Percentiles rank a stretch among this genome's conserved stretches.
Evolutionary conservation across 805 yeast genomes (phyloP).

Genomic region (Saccharomyces paradoxus): DNA sequence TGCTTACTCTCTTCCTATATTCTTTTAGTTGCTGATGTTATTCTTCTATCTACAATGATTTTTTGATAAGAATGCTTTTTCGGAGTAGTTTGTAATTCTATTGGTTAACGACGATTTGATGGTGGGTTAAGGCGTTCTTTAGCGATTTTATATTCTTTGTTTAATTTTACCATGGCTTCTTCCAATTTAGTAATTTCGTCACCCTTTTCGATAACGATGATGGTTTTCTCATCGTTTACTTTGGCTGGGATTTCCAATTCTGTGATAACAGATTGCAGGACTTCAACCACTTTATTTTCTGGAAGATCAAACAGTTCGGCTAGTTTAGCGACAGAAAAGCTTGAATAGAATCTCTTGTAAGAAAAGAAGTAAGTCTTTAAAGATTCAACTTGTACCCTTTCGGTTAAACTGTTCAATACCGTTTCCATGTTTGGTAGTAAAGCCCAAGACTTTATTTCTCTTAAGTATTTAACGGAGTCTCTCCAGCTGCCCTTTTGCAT

Average conservation of each 20-base stretch:
- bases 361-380: constrained; percentile 87
- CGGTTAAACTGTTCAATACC: constrained; percentile 62
- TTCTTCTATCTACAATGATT: not conserved
- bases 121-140: constrained; percentile 29
- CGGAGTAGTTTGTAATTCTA: not conserved
- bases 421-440: constrained; percentile 62
- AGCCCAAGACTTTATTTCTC: constrained; percentile 64
- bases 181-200: constrained; percentile 79
- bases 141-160: constrained; percentile 28
- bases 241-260: constrained; percentile 66
- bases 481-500: constrained; percentile 88
- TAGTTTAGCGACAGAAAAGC: constrained; percentile 61
- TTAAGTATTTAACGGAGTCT: constrained; percentile 59
- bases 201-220: constrained; percentile 63
- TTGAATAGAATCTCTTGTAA: constrained; percentile 67
- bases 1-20: not conserved
- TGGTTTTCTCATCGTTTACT: constrained; percentile 56
- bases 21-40: not conserved
- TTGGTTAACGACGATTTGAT: constrained; percentile 20
- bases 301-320: constrained; percentile 59
- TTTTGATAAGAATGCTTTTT: not conserved
- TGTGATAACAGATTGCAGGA: constrained; percentile 68
- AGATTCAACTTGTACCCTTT: constrained; percentile 81
- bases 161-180: constrained; percentile 75
- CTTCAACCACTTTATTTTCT: constrained; percentile 46